phyloP scores from a whole-genome alignment of 495 filamentous ascomycete genomes.

The Stereocaulon alpinum region DNA sequence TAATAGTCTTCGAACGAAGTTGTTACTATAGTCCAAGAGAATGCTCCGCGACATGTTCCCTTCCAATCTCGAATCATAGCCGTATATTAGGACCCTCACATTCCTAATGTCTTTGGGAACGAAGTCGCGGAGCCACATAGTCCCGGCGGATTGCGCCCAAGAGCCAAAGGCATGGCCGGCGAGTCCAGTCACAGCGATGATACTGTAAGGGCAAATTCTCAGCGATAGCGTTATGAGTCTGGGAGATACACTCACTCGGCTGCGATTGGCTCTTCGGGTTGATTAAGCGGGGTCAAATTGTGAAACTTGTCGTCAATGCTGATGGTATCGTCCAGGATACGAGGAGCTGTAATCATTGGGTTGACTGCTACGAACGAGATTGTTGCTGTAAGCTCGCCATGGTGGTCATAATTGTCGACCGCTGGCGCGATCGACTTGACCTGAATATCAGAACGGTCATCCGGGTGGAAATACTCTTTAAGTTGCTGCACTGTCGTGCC shows the following conservation, averaged over 20 bases:
- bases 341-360: not conserved
- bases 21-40: slow-evolving; percentile 22
- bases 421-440: not conserved
- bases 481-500: not conserved
- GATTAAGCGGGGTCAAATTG: slow-evolving; percentile 11
- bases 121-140: slow-evolving; percentile 34
- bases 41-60: slow-evolving; percentile 17
- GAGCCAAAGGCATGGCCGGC: slow-evolving; percentile 31
- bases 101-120: slow-evolving; percentile 26
- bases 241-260: slow-evolving; percentile 2
- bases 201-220: slow-evolving; percentile 12
- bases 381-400: slow-evolving; percentile 1
- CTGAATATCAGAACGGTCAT: not conserved
- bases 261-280: not conserved
- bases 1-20: slow-evolving; percentile 23
- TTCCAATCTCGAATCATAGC: slow-evolving; percentile 29
- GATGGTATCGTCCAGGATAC: not conserved
- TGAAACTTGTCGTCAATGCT: slow-evolving; percentile 10
- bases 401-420: not conserved
- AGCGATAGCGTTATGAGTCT: not conserved
- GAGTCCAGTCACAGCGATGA: slow-evolving; percentile 30
- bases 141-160: slow-evolving; percentile 23
- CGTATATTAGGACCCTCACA: slow-evolving; percentile 30
- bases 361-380: not conserved
- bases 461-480: not conserved